Base-by-base conservation (phyloP, 352 stramenopile species). In the Globisporangium emineosum region DNA sequence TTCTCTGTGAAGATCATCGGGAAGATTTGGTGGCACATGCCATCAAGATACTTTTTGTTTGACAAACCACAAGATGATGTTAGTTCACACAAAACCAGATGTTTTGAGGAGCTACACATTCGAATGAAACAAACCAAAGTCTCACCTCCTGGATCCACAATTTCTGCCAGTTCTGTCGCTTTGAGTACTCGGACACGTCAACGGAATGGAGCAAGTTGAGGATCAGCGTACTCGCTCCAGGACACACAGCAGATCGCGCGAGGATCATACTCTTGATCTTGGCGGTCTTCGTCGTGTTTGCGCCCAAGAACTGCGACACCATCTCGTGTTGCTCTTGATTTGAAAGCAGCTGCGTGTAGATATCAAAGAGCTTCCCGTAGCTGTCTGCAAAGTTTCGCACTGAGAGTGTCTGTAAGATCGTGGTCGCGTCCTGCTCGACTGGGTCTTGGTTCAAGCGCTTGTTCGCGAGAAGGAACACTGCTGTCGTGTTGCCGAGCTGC, bases 11-110 rank as follows among this genome's bases (percentile, higher is more conserved):
- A 89, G 8, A 87, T 72, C 8, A 91, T 77, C 1, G 83, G 77
- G 33, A 87, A 91, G 15, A 89, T 56, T 59, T 90, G 83, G 47
- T 83, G 70, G 57, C 77, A 84, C 74, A 91, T 79, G n/a, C 83
- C 83, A 33, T 83, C 72, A 17, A 90, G 62, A 60, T 91, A 91
- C 83, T 91, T 32, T 19, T 53, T 5, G n/a, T 51, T 21, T n/a
- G 2, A 61, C 51, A 53, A 43, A 19, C 52, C 30, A 57, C 21
- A 59, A 27, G 27, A 40, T 5, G 9, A 19, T 29, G 21, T 30
- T 9, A 23, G 37, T 21, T 21, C 37, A 8, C 4, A 51, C 27
- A 23, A 33, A 33, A 19, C 27, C 50, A 56, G n/a, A 27, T 27
- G n/a, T 51, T 25, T 27, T n/a, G 2, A 51, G 9, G 19, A 51